Evolutionary conservation across 73 alveolate genomes (phyloP).

Genomic region (Tetrahymena elliotti): DNA sequence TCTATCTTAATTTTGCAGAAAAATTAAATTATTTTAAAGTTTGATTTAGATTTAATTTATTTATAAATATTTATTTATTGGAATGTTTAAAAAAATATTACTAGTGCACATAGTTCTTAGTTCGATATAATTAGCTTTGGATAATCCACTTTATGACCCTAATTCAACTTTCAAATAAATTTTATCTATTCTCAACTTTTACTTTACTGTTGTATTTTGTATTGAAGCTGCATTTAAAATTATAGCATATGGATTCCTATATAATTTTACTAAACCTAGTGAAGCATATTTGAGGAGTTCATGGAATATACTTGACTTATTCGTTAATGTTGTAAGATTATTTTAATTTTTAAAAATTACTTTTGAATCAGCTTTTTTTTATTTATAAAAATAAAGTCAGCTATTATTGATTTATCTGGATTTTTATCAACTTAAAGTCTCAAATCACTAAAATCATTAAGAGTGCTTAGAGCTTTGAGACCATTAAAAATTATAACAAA

Average conservation of each 20-base stretch:
- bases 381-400: not conserved
- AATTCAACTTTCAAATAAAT: not conserved
- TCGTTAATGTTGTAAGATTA: not conserved
- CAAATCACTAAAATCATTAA: slow-evolving; percentile 35
- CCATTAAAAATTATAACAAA: not conserved
- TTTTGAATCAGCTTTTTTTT: not conserved
- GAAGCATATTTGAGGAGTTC: not conserved
- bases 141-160: slow-evolving; percentile 1
- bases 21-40: no score
- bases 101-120: not conserved
- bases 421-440: not conserved
- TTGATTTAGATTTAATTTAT: no score
- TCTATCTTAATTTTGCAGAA: no score
- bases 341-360: not conserved
- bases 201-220: not conserved
- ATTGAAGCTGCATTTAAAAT: not conserved
- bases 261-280: not conserved
- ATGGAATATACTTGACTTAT: not conserved
- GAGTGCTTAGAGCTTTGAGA: slow-evolving; percentile 51
- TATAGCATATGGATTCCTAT: not conserved
- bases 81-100: not conserved
- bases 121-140: not conserved
- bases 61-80: no score
- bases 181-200: not conserved
- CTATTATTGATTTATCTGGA: not conserved